Conservation (phyloP, 345 rosid genomes). For the Syzygium aromaticum region DNA sequence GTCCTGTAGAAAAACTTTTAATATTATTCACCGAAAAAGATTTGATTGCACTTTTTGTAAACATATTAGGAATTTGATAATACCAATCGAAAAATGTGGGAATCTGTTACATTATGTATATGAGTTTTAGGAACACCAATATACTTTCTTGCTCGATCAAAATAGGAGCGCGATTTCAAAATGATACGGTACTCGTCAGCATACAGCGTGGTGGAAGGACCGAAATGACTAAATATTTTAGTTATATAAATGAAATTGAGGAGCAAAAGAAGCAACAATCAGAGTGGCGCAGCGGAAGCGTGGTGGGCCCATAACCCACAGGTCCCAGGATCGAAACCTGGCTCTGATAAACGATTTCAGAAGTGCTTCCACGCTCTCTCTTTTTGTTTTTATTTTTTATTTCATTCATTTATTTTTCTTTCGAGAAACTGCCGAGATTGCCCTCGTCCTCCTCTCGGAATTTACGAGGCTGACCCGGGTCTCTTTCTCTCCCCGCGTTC, state of each 20-base stretch:
- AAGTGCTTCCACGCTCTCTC: not conserved
- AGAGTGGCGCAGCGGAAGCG: slow-evolving; percentile 88
- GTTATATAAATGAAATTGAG: not conserved
- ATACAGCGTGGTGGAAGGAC: fast-evolving
- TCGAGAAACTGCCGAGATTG: not conserved
- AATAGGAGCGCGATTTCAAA: not conserved
- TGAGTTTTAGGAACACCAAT: not conserved
- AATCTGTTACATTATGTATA: not conserved
- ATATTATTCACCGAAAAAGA: fast-evolving
- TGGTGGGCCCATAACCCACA: slow-evolving; percentile 84
- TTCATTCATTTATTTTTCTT: not conserved
- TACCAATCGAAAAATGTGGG: not conserved
- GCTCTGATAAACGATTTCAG: slow-evolving; percentile 20
- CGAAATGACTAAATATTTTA: not conserved
- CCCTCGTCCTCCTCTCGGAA: not conserved
- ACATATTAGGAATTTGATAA: not conserved
- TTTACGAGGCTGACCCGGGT: not conserved
- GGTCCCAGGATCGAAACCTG: slow-evolving; percentile 78
- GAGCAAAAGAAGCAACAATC: not conserved
- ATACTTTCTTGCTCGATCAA: not conserved
- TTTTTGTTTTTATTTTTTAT: not conserved
- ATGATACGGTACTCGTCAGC: not conserved
- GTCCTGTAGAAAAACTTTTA: fast-evolving
- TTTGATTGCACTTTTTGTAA: fast-evolving
- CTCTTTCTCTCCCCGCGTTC: not conserved